Conservation (phyloP, 2,329 filamentous ascomycete species). For the Trichoderma sp. region DNA sequence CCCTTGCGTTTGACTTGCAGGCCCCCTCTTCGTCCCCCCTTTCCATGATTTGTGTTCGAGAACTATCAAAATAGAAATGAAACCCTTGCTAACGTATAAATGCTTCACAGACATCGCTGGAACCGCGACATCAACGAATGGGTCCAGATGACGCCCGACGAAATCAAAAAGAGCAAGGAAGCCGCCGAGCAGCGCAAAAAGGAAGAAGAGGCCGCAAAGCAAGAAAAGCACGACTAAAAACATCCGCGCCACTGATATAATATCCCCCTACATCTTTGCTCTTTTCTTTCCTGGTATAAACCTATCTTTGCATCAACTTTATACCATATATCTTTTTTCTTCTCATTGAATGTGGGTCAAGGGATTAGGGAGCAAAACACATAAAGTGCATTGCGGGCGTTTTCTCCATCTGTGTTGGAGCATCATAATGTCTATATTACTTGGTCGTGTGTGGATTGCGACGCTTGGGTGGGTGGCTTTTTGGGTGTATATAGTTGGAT, state of each 20-base stretch:
- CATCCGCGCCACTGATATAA: not conserved
- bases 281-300: not conserved
- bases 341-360: not conserved
- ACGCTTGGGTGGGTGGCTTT: not conserved
- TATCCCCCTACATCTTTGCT: not conserved
- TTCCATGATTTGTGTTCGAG: not conserved
- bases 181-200: slow-evolving; percentile 36
- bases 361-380: not conserved
- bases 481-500: slow-evolving; percentile 24
- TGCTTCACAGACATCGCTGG: slow-evolving; percentile 59
- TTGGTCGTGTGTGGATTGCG: not conserved
- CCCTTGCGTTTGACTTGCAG: not conserved
- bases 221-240: not conserved
- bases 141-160: slow-evolving; percentile 49
- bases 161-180: slow-evolving; percentile 34
- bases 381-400: slow-evolving; percentile 18
- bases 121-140: slow-evolving; percentile 60
- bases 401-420: not conserved
- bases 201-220: slow-evolving; percentile 7
- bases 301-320: too few species aligned
- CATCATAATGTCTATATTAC: not conserved
- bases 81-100: slow-evolving; percentile 30
- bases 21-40: too few species aligned
- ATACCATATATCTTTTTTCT: not conserved
- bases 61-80: not conserved